Percentiles rank a stretch among this genome's conserved stretches.
These are phyloP conservation scores for Cordyceps cateniannulata DNA, from an alignment of 2,329 filamentous ascomycete species.

Conservation along the genomic window DNA sequence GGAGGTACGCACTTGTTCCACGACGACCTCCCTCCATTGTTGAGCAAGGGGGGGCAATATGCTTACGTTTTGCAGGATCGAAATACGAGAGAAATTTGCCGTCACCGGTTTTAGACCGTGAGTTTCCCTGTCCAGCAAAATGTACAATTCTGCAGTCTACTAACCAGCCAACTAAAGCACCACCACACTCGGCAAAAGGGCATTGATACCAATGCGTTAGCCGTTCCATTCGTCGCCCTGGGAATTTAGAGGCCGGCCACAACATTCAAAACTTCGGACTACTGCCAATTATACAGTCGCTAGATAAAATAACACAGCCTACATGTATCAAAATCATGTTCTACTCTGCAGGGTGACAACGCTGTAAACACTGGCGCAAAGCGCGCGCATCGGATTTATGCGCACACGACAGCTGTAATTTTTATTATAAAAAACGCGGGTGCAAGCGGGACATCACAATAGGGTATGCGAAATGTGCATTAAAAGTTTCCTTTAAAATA, in stretches of 20 bases:
- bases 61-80: constrained; percentile 53
- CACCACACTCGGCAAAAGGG: constrained; percentile 16
- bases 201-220: background rate
- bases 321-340: background rate
- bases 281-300: background rate
- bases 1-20: constrained; percentile 61
- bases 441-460: background rate
- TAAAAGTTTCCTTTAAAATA: constrained; percentile 31
- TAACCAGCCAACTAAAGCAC: constrained; percentile 17
- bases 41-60: background rate
- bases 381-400: too few relatives aligned
- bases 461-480: background rate
- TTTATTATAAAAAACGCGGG: too few relatives aligned
- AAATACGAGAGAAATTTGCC: constrained; percentile 95
- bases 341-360: background rate
- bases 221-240: too few relatives aligned
- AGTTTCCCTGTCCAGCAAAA: constrained; percentile 31
- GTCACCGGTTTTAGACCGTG: constrained; percentile 72
- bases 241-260: background rate
- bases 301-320: background rate
- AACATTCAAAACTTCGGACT: background rate
- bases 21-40: background rate
- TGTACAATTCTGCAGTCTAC: background rate
- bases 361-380: background rate
- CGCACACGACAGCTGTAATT: too few relatives aligned